Evolutionary conservation across 1,284 basidiomycete genomes (phyloP).

Genomic region (Ustilago shanxiensis): DNA sequence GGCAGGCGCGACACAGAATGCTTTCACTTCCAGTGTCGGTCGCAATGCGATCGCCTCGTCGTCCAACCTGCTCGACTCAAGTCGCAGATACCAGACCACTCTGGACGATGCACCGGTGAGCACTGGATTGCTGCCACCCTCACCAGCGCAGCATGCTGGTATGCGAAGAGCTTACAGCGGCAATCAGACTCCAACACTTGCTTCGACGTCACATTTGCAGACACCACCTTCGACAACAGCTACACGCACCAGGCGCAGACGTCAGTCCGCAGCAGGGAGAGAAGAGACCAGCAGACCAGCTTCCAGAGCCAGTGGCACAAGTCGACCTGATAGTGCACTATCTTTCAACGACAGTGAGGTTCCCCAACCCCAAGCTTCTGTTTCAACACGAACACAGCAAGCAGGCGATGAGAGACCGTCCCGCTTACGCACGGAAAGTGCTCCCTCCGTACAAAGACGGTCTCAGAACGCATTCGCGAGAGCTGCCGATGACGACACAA

Average conservation of each 20-base stretch:
- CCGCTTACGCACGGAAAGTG: constrained; percentile 41
- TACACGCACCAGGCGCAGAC: constrained; percentile 20
- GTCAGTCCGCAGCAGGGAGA: constrained; percentile 24
- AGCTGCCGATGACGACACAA: background rate
- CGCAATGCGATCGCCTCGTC: constrained; percentile 15
- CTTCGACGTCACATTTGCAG: constrained; percentile 23
- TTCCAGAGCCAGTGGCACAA: constrained; percentile 40
- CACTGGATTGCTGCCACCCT: constrained; percentile 16
- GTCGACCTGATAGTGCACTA: constrained; percentile 28
- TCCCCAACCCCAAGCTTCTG: background rate
- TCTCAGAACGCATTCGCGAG: constrained; percentile 29
- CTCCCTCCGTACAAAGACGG: constrained; percentile 27
- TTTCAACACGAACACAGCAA: background rate
- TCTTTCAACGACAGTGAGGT: constrained; percentile 18
- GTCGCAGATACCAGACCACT: constrained; percentile 35
- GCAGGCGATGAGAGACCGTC: background rate
- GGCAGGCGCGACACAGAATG: constrained; percentile 23
- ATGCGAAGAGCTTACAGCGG: constrained; percentile 48
- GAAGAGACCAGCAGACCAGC: constrained; percentile 32
- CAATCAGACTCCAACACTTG: constrained; percentile 34
- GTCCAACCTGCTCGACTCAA: constrained; percentile 33
- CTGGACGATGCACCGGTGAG: constrained; percentile 29
- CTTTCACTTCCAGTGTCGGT: background rate
- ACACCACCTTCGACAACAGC: constrained; percentile 14
- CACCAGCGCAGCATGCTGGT: constrained; percentile 18